These are phyloP conservation scores for Phytophthora multivora DNA, from an alignment of 352 stramenopile genomes.

Conservation along the genomic window DNA sequence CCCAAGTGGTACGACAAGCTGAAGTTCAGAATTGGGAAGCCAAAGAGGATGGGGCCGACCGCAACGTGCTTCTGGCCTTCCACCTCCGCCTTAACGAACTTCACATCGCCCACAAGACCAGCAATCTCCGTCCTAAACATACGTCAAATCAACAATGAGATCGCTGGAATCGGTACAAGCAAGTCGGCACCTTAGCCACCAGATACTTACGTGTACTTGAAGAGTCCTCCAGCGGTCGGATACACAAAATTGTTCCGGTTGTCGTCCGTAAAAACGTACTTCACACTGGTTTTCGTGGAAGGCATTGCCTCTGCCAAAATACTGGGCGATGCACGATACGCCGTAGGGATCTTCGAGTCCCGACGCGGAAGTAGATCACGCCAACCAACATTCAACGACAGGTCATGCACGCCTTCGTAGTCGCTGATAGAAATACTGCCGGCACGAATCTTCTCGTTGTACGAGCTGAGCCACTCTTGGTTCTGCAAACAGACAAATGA, in stretches of 20 bases:
- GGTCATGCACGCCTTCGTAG: slow-evolving; percentile 83
- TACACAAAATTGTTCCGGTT: slow-evolving; percentile 88
- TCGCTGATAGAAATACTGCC: slow-evolving; percentile 87
- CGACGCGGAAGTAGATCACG: slow-evolving; percentile 87
- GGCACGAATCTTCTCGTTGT: slow-evolving; percentile 87
- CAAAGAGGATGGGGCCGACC: slow-evolving; percentile 67
- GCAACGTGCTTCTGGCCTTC: slow-evolving; percentile 84
- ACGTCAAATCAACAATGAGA: background rate
- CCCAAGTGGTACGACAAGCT: slow-evolving; percentile 80
- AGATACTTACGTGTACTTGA: slow-evolving; percentile 78
- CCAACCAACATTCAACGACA: slow-evolving; percentile 87
- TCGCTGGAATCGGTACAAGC: background rate
- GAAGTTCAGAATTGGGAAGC: slow-evolving; percentile 80
- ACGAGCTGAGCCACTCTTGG: slow-evolving; percentile 87
- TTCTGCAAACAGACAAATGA: slow-evolving; percentile 42
- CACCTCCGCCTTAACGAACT: slow-evolving; percentile 89
- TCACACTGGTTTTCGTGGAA: slow-evolving; percentile 92
- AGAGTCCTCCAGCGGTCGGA: slow-evolving; percentile 86
- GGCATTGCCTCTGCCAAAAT: slow-evolving; percentile 91
- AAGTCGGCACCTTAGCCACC: background rate
- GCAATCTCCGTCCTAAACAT: slow-evolving; percentile 82
- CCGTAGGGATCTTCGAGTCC: slow-evolving; percentile 84
- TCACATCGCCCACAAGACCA: slow-evolving; percentile 85
- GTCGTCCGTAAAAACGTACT: slow-evolving; percentile 93
- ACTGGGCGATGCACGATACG: slow-evolving; percentile 89